Evolutionary conservation across 176 grass and related monocot species (phyloP).

Genomic region (Poa annua): DNA sequence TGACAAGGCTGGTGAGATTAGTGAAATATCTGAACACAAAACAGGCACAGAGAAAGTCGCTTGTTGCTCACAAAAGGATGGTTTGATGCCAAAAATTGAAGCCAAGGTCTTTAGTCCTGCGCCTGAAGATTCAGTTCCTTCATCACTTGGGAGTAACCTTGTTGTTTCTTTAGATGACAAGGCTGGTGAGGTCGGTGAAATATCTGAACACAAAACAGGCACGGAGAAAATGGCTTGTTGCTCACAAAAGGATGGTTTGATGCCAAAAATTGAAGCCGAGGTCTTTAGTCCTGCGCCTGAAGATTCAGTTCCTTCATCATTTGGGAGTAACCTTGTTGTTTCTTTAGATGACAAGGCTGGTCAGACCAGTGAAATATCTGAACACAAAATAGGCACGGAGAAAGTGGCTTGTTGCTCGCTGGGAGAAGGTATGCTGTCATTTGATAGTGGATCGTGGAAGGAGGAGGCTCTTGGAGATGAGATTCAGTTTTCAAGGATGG

Average conservation of each 20-base stretch:
- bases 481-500: neutral
- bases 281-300: neutral
- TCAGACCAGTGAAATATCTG: conserved; percentile 18
- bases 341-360: conserved; percentile 26
- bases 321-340: conserved; percentile 9
- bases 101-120: conserved; percentile 3
- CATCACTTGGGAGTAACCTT: neutral
- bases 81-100: conserved; percentile 28
- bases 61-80: no score
- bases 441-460: neutral
- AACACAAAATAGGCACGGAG: neutral
- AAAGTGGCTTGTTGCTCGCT: conserved; percentile 1
- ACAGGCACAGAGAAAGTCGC: neutral
- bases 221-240: neutral
- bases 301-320: conserved; percentile 35
- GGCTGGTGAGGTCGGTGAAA: conserved; percentile 11
- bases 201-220: neutral
- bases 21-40: conserved; percentile 17
- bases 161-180: conserved; percentile 29
- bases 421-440: conserved; percentile 4
- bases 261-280: conserved; percentile 33
- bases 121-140: conserved; percentile 32
- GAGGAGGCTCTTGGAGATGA: neutral
- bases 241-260: neutral
- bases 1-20: conserved; percentile 22